Conservation (phyloP, 805 yeast genomes). For the Candida railenensis region DNA sequence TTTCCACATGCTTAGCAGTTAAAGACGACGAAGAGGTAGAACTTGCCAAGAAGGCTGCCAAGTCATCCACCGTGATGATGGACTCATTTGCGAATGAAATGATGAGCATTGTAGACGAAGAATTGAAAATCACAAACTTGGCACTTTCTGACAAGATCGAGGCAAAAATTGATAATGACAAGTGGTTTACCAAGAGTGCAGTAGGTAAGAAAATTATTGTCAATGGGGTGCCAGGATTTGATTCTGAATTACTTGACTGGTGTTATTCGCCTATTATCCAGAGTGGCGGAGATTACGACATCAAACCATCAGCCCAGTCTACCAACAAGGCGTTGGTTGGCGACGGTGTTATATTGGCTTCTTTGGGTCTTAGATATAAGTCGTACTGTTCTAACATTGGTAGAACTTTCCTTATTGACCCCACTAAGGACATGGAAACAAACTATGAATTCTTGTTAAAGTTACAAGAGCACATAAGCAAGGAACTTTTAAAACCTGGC, state of each 20-base stretch:
- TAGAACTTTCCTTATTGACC: conserved; percentile 87
- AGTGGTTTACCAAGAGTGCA: conserved; percentile 56
- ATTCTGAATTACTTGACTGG: conserved; percentile 82
- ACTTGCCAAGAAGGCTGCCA: conserved; percentile 66
- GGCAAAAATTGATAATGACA: conserved; percentile 71
- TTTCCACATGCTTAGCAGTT: conserved; percentile 58
- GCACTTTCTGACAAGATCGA: conserved; percentile 76
- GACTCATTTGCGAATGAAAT: conserved; percentile 82
- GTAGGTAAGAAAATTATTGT: conserved; percentile 53
- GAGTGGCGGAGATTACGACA: conserved; percentile 82
- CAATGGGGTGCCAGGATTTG: conserved; percentile 52
- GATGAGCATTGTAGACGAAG: conserved; percentile 86
- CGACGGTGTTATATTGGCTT: conserved; percentile 74
- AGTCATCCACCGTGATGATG: conserved; percentile 77
- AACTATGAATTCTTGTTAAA: conserved; percentile 75
- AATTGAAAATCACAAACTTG: conserved; percentile 67
- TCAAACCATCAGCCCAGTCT: conserved; percentile 80
- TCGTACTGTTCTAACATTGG: conserved; percentile 86
- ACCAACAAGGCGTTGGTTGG: conserved; percentile 61
- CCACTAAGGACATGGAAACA: conserved; percentile 71
- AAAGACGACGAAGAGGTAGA: conserved; percentile 81
- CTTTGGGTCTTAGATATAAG: conserved; percentile 83
- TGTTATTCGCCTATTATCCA: conserved; percentile 89
- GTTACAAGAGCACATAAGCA: conserved; percentile 65
- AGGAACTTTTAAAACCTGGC: conserved; percentile 61